Evolutionary conservation across 192 early-diverging fungal genomes (phyloP).

Genomic region (Backusella tuberculispora): DNA sequence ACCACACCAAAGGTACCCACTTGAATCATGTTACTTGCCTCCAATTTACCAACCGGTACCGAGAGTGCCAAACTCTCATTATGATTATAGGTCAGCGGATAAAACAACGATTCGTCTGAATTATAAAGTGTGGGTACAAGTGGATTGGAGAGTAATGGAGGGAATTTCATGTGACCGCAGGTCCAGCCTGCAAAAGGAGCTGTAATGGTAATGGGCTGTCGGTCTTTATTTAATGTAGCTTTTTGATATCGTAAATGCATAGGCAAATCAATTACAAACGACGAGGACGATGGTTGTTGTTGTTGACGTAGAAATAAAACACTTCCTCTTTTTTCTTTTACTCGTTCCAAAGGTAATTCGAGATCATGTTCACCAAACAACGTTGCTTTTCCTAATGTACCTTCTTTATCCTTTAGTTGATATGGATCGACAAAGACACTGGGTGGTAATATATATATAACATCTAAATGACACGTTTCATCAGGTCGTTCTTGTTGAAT

Average conservation of each 20-base stretch:
- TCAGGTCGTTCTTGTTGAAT: background rate
- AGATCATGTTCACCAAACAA: constrained; percentile 32
- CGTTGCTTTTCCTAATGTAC: background rate
- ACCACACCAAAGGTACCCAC: constrained; percentile 18
- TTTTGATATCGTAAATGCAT: constrained; percentile 35
- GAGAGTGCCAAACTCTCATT: background rate
- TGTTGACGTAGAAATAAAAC: constrained; percentile 22
- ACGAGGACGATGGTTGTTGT: background rate
- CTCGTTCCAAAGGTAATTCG: constrained; percentile 29
- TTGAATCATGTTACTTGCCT: background rate
- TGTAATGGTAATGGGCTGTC: constrained; percentile 24
- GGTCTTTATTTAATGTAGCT: background rate
- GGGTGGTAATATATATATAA: constrained; percentile 33
- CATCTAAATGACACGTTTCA: constrained; percentile 22
- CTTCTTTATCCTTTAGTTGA: constrained; percentile 23
- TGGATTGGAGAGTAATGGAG: background rate
- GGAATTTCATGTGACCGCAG: constrained; percentile 2
- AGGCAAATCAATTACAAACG: constrained; percentile 21
- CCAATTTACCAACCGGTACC: constrained; percentile 20
- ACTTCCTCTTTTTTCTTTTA: constrained; percentile 21
- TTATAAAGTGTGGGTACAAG: background rate
- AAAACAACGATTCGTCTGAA: background rate
- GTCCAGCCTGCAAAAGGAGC: constrained; percentile 37
- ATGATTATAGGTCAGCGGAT: background rate
- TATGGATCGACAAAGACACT: constrained; percentile 36